Evolutionary conservation across 768 basidiomycete species (phyloP).

Genomic region (Pleurotus tuber-regium): DNA sequence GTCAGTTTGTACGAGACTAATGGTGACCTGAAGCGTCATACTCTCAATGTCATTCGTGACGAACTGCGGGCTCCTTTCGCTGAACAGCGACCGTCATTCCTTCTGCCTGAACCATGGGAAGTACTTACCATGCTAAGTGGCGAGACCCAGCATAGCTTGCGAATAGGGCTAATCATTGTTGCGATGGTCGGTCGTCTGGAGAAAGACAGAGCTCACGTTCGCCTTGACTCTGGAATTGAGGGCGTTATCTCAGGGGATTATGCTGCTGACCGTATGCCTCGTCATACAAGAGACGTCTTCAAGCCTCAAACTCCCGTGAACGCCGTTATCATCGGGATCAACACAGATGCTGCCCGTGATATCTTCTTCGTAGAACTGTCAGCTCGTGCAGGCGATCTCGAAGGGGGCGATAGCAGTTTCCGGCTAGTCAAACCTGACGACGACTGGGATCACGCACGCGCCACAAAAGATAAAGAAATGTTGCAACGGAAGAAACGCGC

Average conservation of each 20-base stretch:
- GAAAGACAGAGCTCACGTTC: slow-evolving; percentile 52
- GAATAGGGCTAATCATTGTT: slow-evolving; percentile 78
- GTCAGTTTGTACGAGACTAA: slow-evolving; percentile 85
- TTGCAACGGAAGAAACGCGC: slow-evolving; percentile 81
- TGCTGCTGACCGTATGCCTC: slow-evolving; percentile 47
- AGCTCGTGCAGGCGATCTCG: slow-evolving; percentile 58
- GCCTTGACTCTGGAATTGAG: slow-evolving; percentile 93
- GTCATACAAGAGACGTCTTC: slow-evolving; percentile 45
- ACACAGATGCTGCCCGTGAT: slow-evolving; percentile 57
- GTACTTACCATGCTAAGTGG: slow-evolving; percentile 94
- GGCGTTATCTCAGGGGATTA: slow-evolving; percentile 66
- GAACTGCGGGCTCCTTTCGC: slow-evolving; percentile 81
- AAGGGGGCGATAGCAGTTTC: slow-evolving; percentile 59
- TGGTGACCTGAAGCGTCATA: slow-evolving; percentile 84
- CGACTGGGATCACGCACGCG: slow-evolving; percentile 62
- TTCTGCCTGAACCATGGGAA: slow-evolving; percentile 67
- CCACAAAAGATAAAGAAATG: slow-evolving; percentile 68
- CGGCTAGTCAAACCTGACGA: slow-evolving; percentile 59
- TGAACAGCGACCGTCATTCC: slow-evolving; percentile 70
- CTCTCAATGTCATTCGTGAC: slow-evolving; percentile 82
- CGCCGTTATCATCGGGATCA: slow-evolving; percentile 74
- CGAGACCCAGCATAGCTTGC: slow-evolving; percentile 79
- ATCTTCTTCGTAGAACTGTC: slow-evolving; percentile 75
- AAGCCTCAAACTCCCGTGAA: slow-evolving; percentile 79
- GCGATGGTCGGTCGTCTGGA: slow-evolving; percentile 62